Evolutionary conservation across 1,284 basidiomycete genomes (phyloP).

Genomic region (Somion occarium): DNA sequence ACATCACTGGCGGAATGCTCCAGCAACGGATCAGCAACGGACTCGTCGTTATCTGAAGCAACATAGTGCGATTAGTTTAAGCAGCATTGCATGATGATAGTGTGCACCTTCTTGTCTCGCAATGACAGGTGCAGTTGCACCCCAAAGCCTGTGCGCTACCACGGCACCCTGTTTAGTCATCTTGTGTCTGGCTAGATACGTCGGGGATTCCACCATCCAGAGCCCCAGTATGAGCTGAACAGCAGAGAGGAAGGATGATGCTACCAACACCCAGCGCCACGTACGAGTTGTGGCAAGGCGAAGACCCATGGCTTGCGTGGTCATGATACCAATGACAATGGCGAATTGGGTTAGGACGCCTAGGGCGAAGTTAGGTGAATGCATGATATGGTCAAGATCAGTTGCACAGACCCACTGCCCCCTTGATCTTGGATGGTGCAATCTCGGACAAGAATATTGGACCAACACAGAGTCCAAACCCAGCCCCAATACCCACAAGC

Average conservation of each 20-base stretch:
- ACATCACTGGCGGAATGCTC: constrained; percentile 21
- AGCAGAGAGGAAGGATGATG: constrained; percentile 57
- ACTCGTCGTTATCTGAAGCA: constrained; percentile 19
- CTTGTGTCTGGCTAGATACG: constrained; percentile 54
- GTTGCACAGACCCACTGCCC: constrained; percentile 57
- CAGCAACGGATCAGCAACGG: constrained; percentile 41
- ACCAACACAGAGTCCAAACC: constrained; percentile 81
- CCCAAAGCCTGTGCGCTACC: constrained; percentile 51
- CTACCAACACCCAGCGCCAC: constrained; percentile 74
- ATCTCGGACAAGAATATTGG: constrained; percentile 85
- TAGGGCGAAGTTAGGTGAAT: constrained; percentile 22
- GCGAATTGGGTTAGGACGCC: constrained; percentile 87
- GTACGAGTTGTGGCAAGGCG: constrained; percentile 54
- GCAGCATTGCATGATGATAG: too few relatives aligned
- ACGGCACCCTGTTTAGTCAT: constrained; percentile 43
- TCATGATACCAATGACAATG: constrained; percentile 81
- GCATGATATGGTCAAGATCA: constrained; percentile 10
- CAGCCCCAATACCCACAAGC: constrained; percentile 76
- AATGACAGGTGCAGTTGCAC: constrained; percentile 10
- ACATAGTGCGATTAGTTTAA: too few relatives aligned
- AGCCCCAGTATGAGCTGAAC: constrained; percentile 54
- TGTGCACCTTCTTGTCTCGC: not conserved
- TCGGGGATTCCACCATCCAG: constrained; percentile 62
- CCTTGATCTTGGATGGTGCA: constrained; percentile 67
- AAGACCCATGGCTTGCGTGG: constrained; percentile 68